Evolutionary conservation across 495 filamentous ascomycete genomes (phyloP), one percentile per base, ranked within the genome.

Genomic region (Bacidia rubella): DNA sequence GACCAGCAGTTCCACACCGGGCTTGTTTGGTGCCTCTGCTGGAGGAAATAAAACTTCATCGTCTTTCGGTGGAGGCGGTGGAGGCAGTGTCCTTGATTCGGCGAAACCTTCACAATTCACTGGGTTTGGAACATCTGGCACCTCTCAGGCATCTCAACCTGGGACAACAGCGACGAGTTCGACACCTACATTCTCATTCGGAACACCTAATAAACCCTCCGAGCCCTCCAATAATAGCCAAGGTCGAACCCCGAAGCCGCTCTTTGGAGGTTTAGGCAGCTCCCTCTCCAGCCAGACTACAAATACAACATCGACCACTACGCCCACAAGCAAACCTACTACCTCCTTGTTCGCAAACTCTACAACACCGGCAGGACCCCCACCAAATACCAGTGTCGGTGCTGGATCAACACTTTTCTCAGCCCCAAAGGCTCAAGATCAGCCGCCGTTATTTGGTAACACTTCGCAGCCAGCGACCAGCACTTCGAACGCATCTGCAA

Each of bases 181-280:
- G 44, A 32, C 57, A 20, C 51, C 64, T 46, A 68, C 70, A 39
- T 62, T 65, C 47, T 7, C 7, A 5, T 48, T 57, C 38, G 56
- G 46, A 44, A 72, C 71, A 19, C 69, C 72, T 5, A 68, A 62
- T 52, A 71, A 74, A 56, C 53, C 68, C 3, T 54, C 58, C 3
- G 68, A 70, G 53, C 20, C 47, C 22, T 50, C 59, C 65, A 24
- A 53, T 65, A 21, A 57, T 17, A n/a, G n/a, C n/a, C 66, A 66
- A 57, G 58, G 67, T 42, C 58, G 68, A n/a, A 59, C 67, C 3
- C 59, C 67, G 23, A 63, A 68, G 20, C 32, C 41, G 12, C 7
- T 76, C n/a, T 84, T 84, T 65, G 76, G 76, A 49, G 68, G 66
- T 17, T 54, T 63, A 7, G 21, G 56, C 5, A 48, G 49, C 32